These are phyloP conservation scores for Astrothelium subdiscretum DNA, from an alignment of 495 filamentous ascomycete species.

Conservation along the genomic window DNA sequence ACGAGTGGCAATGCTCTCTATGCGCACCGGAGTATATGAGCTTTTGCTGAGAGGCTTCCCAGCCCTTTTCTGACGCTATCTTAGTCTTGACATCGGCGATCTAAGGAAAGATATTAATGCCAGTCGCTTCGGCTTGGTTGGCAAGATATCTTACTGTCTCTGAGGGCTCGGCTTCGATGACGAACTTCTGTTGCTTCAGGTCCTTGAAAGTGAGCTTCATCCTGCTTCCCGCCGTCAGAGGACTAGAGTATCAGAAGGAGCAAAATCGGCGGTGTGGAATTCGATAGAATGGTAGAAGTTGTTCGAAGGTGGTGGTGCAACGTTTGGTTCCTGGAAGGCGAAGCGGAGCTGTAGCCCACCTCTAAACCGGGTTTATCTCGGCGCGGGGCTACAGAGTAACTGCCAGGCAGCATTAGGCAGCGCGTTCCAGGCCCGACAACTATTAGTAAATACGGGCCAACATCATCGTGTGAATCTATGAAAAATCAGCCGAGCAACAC, in stretches of 20 bases:
- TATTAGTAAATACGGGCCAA: too few species aligned
- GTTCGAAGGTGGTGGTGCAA: background rate
- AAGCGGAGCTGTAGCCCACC: background rate
- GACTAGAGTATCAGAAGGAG: background rate
- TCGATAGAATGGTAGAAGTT: background rate
- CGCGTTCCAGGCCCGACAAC: too few species aligned
- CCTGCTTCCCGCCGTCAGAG: constrained; percentile 24
- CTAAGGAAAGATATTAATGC: constrained; percentile 32
- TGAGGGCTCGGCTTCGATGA: constrained; percentile 82
- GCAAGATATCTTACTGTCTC: constrained; percentile 57
- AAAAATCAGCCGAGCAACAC: too few species aligned
- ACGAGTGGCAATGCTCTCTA: background rate
- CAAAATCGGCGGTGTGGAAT: constrained; percentile 4
- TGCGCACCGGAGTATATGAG: constrained; percentile 90
- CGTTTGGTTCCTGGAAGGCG: background rate
- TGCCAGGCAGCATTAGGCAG: too few species aligned
- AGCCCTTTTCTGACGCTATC: constrained; percentile 78
- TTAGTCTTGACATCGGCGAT: constrained; percentile 82
- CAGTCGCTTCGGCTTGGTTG: background rate
- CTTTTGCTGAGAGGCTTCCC: constrained; percentile 78
- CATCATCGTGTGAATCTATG: too few species aligned
- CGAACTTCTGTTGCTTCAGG: constrained; percentile 96
- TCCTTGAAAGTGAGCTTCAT: constrained; percentile 91
- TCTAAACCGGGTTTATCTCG: background rate
- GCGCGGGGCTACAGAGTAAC: background rate